These are phyloP conservation scores for Marasmius tenuissimus DNA, from an alignment of 1,284 basidiomycete genomes.

Conservation along the genomic window DNA sequence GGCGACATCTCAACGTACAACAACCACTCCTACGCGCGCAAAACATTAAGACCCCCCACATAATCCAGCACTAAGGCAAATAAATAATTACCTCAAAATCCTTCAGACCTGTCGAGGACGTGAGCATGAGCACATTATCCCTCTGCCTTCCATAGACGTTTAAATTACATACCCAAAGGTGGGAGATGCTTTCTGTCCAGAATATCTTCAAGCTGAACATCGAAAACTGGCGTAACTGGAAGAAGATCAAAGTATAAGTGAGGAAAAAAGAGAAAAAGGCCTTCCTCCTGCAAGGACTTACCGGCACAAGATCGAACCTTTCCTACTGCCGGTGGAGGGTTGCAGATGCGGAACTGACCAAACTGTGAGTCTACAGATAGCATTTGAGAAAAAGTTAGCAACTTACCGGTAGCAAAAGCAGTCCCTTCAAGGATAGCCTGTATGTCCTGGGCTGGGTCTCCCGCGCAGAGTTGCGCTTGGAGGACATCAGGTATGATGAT, in stretches of 20 bases:
- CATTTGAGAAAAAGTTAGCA: neutral
- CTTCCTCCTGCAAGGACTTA: conserved; percentile 20
- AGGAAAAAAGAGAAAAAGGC: neutral
- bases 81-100: conserved; percentile 57
- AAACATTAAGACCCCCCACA: neutral
- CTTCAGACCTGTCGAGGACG: conserved; percentile 51
- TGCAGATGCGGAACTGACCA: conserved; percentile 57
- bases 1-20: conserved; percentile 69
- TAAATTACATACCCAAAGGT: conserved; percentile 51
- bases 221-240: conserved; percentile 55
- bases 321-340: conserved; percentile 65
- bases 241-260: conserved; percentile 5
- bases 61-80: neutral
- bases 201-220: conserved; percentile 67
- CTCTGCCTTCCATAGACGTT: conserved; percentile 30
- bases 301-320: conserved; percentile 63
- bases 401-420: conserved; percentile 53
- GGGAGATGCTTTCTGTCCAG: conserved; percentile 70
- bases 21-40: conserved; percentile 58
- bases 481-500: conserved; percentile 13
- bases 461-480: conserved; percentile 9
- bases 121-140: neutral
- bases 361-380: conserved; percentile 2
- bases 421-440: conserved; percentile 38
- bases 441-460: conserved; percentile 49